A percentile compares a stretch with the other conserved stretches of the same genome.
Conservation (phyloP, 2,329 filamentous ascomycete genomes). For the Tolypocladium guangdongense region DNA sequence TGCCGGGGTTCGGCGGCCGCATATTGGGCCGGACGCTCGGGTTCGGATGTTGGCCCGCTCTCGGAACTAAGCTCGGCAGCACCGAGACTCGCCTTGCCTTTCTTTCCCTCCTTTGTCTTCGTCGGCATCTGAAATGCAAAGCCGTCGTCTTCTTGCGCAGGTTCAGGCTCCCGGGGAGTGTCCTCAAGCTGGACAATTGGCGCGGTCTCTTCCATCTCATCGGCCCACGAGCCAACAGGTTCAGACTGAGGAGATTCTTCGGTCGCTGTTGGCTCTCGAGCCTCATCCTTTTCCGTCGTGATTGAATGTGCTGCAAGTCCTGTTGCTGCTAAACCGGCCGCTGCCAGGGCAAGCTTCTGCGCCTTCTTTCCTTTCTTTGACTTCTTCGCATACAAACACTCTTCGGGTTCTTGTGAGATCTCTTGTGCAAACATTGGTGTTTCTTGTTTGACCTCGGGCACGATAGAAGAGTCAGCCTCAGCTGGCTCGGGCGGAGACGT, state of each 20-base stretch:
- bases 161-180: neutral
- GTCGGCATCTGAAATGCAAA: constrained; percentile 25
- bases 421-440: constrained; percentile 1
- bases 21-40: neutral
- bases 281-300: neutral
- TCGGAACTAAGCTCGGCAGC: neutral
- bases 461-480: neutral
- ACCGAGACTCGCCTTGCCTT: constrained; percentile 4
- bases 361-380: constrained; percentile 24
- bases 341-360: constrained; percentile 17
- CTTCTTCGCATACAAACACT: constrained; percentile 10
- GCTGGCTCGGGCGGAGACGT: neutral
- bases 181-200: neutral
- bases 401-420: constrained; percentile 2
- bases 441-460: neutral
- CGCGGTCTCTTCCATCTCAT: constrained; percentile 5
- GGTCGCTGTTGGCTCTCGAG: neutral
- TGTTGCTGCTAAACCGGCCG: constrained; percentile 3
- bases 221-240: constrained; percentile 6
- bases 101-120: constrained; percentile 29
- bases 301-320: neutral
- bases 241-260: neutral
- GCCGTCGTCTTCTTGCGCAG: constrained; percentile 7
- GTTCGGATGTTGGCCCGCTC: neutral
- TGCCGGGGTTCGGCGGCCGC: neutral